These are phyloP conservation scores for Reutealis trisperma DNA, from an alignment of 345 rosid species.

Conservation along the genomic window DNA sequence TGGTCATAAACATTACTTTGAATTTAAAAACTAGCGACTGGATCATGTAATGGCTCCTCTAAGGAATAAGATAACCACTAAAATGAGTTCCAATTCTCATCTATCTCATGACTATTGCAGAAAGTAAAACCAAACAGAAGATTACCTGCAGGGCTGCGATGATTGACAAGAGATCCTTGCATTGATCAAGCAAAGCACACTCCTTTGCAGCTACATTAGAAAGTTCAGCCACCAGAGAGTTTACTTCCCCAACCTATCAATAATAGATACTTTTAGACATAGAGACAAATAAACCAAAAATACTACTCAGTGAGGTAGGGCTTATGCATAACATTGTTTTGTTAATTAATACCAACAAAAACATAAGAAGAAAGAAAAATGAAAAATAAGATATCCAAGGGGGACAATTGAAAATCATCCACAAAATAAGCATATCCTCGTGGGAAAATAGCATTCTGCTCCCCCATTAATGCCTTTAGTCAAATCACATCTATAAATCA, in stretches of 20 bases:
- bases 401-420: not conserved
- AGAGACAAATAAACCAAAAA: not conserved
- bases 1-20: conserved; percentile 25
- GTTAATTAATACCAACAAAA: not conserved
- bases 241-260: conserved; percentile 56
- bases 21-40: not conserved
- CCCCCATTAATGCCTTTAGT: not conserved
- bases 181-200: conserved; percentile 52
- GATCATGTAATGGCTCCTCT: not conserved
- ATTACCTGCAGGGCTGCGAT: conserved; percentile 67
- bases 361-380: not conserved
- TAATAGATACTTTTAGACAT: not conserved
- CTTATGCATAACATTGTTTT: not conserved
- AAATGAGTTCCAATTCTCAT: not conserved
- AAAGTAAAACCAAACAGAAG: not conserved
- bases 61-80: not conserved
- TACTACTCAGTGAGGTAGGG: not conserved
- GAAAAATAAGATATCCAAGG: not conserved
- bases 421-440: not conserved
- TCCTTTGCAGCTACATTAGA: conserved; percentile 49
- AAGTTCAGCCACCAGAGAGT: conserved; percentile 58
- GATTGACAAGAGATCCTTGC: conserved; percentile 56
- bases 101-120: not conserved
- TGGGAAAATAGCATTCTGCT: not conserved
- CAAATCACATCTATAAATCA: not conserved